Evolutionary conservation across 2,329 filamentous ascomycete genomes (phyloP), one percentile per base, ranked within the genome.

Genomic region (Diaporthe ilicicola): DNA sequence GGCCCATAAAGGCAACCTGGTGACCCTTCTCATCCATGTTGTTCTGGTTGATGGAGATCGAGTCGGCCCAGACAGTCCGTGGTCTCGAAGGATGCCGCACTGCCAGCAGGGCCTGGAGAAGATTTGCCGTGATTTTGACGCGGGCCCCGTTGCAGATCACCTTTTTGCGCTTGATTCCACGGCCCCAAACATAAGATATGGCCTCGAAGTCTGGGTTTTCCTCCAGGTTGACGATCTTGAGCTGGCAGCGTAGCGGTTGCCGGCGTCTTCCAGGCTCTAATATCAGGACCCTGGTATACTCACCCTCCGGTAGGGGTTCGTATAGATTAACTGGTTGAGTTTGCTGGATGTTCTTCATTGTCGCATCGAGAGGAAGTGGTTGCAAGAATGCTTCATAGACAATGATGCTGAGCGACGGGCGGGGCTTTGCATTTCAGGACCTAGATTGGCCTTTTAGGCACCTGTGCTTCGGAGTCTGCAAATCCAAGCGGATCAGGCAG

Each of bases 131-230:
- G n/a, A 56, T 56, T 2, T 39, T 56, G 53, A 56, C 12, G 3
- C 12, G 53, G 3, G 5, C 15, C 1, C 32, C 53, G 53, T 55
- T 55, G 32, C 53, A 55, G 15, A 37, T 2, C 4, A 37, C 53
- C 32, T 24, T 37, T n/a, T 55, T 55, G 0, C 53, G 10, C 53
- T 56, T 56, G n/a, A 39, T 37, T 0, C 32, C 17, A 9, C 34
- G 46, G 0, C 67, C 67, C 67, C 67, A 62, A 2, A 69, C 67
- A n/a, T 69, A 62, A 2, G 67, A 64, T 37, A 69, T 27, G 8
- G 54, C 67, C 29, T 62, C 55, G 3, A 53, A 62, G 15, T 32
- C 15, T 7, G 44, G 54, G 1, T 39, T 2, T 4, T 62, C 67
- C 17, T 69, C 55, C 19, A 55, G 19, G 19, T 55, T 55, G 19